Evolutionary conservation across 148 eudicot genomes (phyloP), one percentile per base, ranked within the genome.

Genomic region (Cornus suecica): DNA sequence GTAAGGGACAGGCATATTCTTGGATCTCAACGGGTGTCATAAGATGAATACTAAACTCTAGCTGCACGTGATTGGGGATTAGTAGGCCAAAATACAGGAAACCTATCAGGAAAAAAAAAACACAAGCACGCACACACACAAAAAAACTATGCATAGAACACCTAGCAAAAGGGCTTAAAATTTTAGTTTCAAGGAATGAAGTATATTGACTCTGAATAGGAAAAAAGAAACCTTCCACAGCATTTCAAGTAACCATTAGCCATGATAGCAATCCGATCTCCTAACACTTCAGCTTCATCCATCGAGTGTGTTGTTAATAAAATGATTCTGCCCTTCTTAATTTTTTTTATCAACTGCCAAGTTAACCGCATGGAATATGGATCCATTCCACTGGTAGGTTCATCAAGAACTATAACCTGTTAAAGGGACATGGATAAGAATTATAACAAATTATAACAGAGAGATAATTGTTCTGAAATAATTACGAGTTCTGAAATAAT

Each of bases 321-420:
- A 73, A 96, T 87, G 60, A 91, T 90, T 78, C 99, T 90, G 64
- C 99, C 99, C 82, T 96, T 96, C 87, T 90, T 96, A 45, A 91
- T 76, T 77, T 84, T 93, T 80, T 91, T 93, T 24, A 96, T 96
- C 41, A 93, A 76, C 76, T 96, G 99, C 99, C 99, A 96, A 28
- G 98, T 96, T 89, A 96, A 80, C 75, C 98, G 87, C 99, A 93
- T 96, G 71, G 99, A 96, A 85, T 96, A 96, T 58, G 99, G 99
- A 88, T 96, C 99, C 99, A 96, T 96, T 82, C 99, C 99, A 80
- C 99, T 96, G 28, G 99, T 96, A 63, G 99, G 99, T 79, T 96
- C 99, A 81, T 96, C 99, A 48, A 96, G 94, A 87, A 96, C 84
- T 79, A 96, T 83, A 69, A 96, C 89, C 98, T 92, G 80, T 76